These are phyloP conservation scores for Apiotrichum brassicae DNA, from an alignment of 1,284 basidiomycete species.

Conservation along the genomic window DNA sequence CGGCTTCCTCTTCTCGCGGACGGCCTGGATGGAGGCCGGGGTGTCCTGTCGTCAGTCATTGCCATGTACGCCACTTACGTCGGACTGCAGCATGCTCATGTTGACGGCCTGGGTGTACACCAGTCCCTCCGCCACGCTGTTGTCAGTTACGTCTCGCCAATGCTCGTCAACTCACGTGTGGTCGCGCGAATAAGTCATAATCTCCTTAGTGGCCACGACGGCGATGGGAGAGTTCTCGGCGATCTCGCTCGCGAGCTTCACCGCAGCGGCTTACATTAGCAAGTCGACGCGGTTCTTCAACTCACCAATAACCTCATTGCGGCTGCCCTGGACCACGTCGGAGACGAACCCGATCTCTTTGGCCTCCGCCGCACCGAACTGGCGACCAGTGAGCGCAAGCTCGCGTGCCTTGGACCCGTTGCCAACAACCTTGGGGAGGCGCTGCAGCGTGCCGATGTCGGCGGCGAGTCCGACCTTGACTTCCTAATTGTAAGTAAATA, in stretches of 20 bases:
- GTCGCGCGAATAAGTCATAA: slow-evolving; percentile 47
- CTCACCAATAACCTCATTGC: slow-evolving; percentile 50
- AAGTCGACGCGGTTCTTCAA: background rate
- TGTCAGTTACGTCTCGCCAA: slow-evolving; percentile 6
- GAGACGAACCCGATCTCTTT: slow-evolving; percentile 69
- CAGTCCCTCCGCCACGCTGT: slow-evolving; percentile 69
- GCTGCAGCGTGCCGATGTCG: slow-evolving; percentile 82
- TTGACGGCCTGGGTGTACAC: slow-evolving; percentile 73
- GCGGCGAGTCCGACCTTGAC: slow-evolving; percentile 84
- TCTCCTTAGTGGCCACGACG: slow-evolving; percentile 70
- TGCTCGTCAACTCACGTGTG: background rate
- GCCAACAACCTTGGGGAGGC: slow-evolving; percentile 71
- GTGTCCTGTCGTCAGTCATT: slow-evolving; percentile 44
- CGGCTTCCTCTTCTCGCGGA: slow-evolving; percentile 44
- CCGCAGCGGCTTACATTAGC: slow-evolving; percentile 51
- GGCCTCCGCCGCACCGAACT: slow-evolving; percentile 67
- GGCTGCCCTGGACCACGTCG: slow-evolving; percentile 62
- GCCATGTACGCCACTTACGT: background rate
- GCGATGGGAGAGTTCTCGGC: slow-evolving; percentile 70
- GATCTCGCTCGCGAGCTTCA: slow-evolving; percentile 48
- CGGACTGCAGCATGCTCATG: slow-evolving; percentile 23
- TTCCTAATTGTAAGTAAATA: slow-evolving; percentile 54
- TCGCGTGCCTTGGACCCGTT: slow-evolving; percentile 75
- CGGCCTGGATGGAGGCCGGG: slow-evolving; percentile 45
- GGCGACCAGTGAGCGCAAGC: slow-evolving; percentile 68